Percentiles rank a stretch among this genome's conserved stretches.
These are phyloP conservation scores for Aspergillus thermomutatus DNA, from an alignment of 2,329 filamentous ascomycete species.

Conservation along the genomic window DNA sequence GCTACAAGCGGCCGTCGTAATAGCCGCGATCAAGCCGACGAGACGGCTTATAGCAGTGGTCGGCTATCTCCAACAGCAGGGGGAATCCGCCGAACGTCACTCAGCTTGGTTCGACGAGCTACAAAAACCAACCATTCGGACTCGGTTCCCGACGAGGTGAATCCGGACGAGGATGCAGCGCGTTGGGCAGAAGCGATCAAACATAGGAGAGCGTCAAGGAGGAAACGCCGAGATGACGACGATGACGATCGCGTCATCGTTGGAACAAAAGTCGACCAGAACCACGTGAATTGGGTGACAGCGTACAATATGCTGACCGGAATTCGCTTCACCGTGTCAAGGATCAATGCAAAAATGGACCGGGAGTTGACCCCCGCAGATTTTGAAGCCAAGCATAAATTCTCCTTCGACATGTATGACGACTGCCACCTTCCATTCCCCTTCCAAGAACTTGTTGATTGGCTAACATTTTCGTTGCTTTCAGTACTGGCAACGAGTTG, in stretches of 20 bases:
- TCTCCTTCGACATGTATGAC: constrained; percentile 92
- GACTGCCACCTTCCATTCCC: constrained; percentile 15
- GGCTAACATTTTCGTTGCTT: constrained; percentile 17
- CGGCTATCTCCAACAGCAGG: constrained; percentile 73
- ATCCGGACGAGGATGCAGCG: constrained; percentile 83
- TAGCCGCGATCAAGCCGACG: constrained; percentile 67
- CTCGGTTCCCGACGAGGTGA: constrained; percentile 74
- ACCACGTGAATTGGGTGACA: constrained; percentile 94
- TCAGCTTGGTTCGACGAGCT: constrained; percentile 73
- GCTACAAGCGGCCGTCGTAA: constrained; percentile 55
- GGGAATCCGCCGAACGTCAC: constrained; percentile 70
- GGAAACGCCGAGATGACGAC: constrained; percentile 79
- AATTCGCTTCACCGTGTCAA: constrained; percentile 92
- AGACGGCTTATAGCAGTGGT: constrained; percentile 64
- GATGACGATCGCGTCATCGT: constrained; percentile 88
- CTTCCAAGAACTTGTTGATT: not conserved
- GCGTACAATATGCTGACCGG: constrained; percentile 99
- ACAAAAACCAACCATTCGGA: constrained; percentile 87
- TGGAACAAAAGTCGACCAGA: constrained; percentile 95
- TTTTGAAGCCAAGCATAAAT: constrained; percentile 93
- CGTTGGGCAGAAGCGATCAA: constrained; percentile 91
- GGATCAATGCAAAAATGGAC: constrained; percentile 95
- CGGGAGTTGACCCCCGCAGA: constrained; percentile 84
- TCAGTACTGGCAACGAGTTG: constrained; percentile 88
- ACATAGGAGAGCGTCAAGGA: constrained; percentile 85